Base-by-base conservation (phyloP, 2,329 filamentous ascomycete species). In the Cadophora gregata region DNA sequence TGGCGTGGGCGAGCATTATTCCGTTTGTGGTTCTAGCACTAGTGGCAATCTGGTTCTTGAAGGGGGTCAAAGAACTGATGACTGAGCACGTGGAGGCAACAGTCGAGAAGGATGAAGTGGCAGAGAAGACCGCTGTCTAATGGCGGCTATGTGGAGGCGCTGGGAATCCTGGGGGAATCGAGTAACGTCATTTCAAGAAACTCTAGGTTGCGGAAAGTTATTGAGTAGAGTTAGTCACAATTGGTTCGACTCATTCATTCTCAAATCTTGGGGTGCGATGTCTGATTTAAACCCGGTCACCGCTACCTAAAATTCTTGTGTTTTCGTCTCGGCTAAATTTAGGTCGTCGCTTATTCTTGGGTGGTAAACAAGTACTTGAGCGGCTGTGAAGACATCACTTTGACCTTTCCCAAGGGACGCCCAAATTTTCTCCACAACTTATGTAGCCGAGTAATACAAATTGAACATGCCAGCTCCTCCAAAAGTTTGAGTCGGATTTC, bases 61-160 rank as follows among this genome's bases (percentile, higher is more conserved):
- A 80, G 60, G 81, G 81, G 0, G 83, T 85, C 0, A 80, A 79
- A 67, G 81, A 84, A 56, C 73, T 85, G 55, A 85, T 85, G 83
- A 85, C 83, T 19, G 83, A 85, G 69, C 81, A 83, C 75, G 80
- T 85, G 5, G 83, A 85, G 74, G 83, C 83, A 16, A 83, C 81
- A 1, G 82, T 85, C 8, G 83, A 85, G 72, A 78, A 73, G 45
- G 68, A 69, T 27, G 63, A 66, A 29, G 59, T 36, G 14, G 47
- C 45, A 12, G 69, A 71, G 62, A 69, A 71, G 53, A 48, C 31
- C 56, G 64, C 56, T 29, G 70, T 66, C 53, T 72, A 38, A 38
- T 51, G 14, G 16, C 14, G n/a, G 2, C 3, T 12, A 24, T 58
- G 1, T 19, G 8, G n/a, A 50, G 1, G 14, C 25, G 16, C 8